Percentiles rank a stretch among this genome's conserved stretches.
phyloP scores from a whole-genome alignment of 2,329 filamentous ascomycete species.

The Clonostachys byssicola region DNA sequence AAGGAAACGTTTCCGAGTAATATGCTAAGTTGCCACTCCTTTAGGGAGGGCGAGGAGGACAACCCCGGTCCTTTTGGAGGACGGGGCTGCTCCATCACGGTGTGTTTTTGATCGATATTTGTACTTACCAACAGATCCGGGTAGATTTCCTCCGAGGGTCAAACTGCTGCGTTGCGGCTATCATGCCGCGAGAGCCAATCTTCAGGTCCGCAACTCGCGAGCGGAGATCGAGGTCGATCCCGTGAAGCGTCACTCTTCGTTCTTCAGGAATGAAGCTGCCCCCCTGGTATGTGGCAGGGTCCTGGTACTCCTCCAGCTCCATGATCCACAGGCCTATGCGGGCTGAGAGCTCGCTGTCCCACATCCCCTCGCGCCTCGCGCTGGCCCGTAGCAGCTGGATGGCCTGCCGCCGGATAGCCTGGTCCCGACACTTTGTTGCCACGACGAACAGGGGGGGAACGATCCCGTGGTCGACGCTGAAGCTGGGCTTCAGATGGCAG shows the following conservation, averaged over 20 bases:
- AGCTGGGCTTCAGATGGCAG: slow-evolving; percentile 55
- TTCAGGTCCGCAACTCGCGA: slow-evolving; percentile 42
- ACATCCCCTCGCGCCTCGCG: slow-evolving; percentile 63
- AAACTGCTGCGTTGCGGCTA: slow-evolving; percentile 30
- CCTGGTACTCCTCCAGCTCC: slow-evolving; percentile 43
- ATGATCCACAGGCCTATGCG: slow-evolving; percentile 52
- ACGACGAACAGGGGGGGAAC: slow-evolving; percentile 61
- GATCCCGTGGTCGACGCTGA: slow-evolving; percentile 61
- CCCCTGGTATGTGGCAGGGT: slow-evolving; percentile 5
- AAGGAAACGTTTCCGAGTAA: not conserved
- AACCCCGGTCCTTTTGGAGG: not conserved
- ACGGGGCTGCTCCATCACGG: no score
- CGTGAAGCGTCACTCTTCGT: slow-evolving; percentile 50
- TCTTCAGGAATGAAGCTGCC: slow-evolving; percentile 38
- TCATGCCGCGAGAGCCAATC: slow-evolving; percentile 50
- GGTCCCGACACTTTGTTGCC: slow-evolving; percentile 62
- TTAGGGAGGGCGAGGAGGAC: no score
- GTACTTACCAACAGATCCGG: slow-evolving; percentile 39
- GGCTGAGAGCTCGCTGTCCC: slow-evolving; percentile 59
- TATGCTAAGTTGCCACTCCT: not conserved
- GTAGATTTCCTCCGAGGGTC: slow-evolving; percentile 35
- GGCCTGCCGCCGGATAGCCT: slow-evolving; percentile 50
- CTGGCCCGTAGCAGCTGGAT: slow-evolving; percentile 57
- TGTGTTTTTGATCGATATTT: not conserved
- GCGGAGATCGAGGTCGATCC: slow-evolving; percentile 53